These are phyloP conservation scores for Sporothrix phasma DNA, from an alignment of 2,329 filamentous ascomycete species.

Conservation along the genomic window DNA sequence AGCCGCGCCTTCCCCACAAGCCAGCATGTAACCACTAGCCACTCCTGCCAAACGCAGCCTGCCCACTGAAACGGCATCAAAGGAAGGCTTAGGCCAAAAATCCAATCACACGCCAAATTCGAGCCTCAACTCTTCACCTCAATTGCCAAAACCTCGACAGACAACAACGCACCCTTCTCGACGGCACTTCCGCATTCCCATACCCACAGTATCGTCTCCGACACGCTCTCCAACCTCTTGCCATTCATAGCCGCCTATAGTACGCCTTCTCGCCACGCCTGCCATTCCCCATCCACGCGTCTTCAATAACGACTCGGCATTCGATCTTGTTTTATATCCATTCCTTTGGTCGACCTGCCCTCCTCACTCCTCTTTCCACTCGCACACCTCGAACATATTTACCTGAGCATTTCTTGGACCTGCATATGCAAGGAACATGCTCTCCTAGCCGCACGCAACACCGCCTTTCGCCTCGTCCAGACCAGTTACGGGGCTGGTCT, in stretches of 20 bases:
- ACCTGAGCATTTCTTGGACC: background rate
- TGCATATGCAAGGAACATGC: background rate
- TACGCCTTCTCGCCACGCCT: background rate
- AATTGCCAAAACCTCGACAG: background rate
- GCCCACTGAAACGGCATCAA: background rate
- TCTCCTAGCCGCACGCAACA: background rate
- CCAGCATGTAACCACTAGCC: background rate
- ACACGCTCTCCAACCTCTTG: background rate
- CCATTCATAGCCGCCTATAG: background rate
- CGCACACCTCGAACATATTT: background rate
- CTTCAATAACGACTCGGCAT: no score
- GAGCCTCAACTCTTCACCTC: background rate
- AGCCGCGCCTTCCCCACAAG: conserved; percentile 5
- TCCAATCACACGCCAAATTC: conserved; percentile 1
- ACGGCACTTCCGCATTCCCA: background rate
- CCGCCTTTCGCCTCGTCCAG: background rate
- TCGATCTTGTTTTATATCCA: background rate
- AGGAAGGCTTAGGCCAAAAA: background rate
- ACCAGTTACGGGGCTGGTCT: background rate
- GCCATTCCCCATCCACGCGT: background rate
- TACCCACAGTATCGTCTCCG: background rate
- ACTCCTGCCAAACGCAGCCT: background rate
- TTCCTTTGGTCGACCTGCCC: background rate
- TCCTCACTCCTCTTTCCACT: background rate
- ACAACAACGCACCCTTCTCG: background rate